Base-by-base conservation (phyloP, 768 basidiomycete species). In the Mycena galericulata region DNA sequence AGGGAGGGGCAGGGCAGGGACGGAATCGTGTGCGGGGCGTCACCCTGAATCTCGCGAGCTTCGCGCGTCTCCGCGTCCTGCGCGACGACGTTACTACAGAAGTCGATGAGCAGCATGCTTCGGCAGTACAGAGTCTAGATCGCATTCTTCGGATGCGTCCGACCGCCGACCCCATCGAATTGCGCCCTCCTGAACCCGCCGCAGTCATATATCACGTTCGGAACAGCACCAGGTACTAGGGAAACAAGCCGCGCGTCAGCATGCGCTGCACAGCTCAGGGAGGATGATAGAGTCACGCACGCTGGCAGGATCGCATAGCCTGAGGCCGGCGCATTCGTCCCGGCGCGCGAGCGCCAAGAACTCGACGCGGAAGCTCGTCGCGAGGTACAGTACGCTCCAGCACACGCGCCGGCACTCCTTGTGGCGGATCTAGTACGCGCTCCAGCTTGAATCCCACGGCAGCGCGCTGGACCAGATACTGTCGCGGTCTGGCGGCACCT, bases 91-190 rank as follows among this genome's bases (percentile, higher is more conserved):
- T 72, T 72, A 32, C 46, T 32, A 53, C 67, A 68, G 24, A 72
- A 72, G 58, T 68, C 68, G 79, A 86, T 86, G 18, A 89, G 76
- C 34, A 88, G 81, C 85, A 88, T 87, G 73, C 84, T 83, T 59
- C 87, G 84, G 76, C 86, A 87, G 72, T 86, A 87, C 49, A 88
- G 78, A 5, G 87, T 87, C 88, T 87, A 89, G 27, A 88, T 79
- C 11, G 85, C 83, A 53, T 88, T 82, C 75, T 87, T 88, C 20
- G 84, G 79, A 26, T 85, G 84, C 57, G 79, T 79, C 26, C 61
- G 54, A 60, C 71, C 75, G 32, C 75, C 74, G 58, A 69, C 56
- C 41, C 63, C 63, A 54, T 76, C 64, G 14, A 29, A 34, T n/a
- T 47, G 65, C 49, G 53, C 49, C 11, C 65, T 38, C 4, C 58